phyloP scores from a whole-genome alignment of 1,284 basidiomycete genomes.

The Ganoderma boninense region DNA sequence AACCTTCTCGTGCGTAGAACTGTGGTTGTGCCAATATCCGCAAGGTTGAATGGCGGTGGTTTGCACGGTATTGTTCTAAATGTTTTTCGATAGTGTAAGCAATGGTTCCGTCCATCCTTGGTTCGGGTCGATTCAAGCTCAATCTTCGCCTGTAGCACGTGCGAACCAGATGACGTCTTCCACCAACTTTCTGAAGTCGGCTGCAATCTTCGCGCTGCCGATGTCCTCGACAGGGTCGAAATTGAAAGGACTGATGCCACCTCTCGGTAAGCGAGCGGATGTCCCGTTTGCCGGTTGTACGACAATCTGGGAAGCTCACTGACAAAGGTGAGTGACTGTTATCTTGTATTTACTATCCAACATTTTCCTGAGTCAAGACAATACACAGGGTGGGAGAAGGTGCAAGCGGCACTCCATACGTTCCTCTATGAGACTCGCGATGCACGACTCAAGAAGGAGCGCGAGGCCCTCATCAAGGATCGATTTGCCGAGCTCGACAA shows the following conservation, averaged over 20 bases:
- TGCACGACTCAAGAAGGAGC: conserved; percentile 2
- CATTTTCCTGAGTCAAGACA: neutral
- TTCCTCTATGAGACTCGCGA: conserved; percentile 1
- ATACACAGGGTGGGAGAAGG: conserved; percentile 10
- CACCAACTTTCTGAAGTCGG: neutral
- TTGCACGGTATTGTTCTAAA: conserved; percentile 2
- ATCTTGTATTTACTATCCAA: too few relatives aligned
- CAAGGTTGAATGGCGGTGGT: conserved; percentile 6
- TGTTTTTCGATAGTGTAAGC: conserved; percentile 1
- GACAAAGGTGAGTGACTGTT: neutral
- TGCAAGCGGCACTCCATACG: neutral
- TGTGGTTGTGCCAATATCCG: neutral
- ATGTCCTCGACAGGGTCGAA: neutral
- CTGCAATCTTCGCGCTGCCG: neutral
- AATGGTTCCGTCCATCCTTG: neutral
- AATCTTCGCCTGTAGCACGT: neutral
- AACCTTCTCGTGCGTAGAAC: neutral
- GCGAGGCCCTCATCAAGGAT: neutral
- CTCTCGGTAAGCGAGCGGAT: neutral
- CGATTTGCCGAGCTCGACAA: conserved; percentile 13
- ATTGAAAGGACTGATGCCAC: neutral
- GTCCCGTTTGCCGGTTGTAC: conserved; percentile 13
- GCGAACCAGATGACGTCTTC: neutral
- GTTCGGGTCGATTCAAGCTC: too few relatives aligned
- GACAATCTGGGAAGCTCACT: conserved; percentile 14